Evolutionary conservation across 305 asterid species (phyloP).

Genomic region (Lippia alba): DNA sequence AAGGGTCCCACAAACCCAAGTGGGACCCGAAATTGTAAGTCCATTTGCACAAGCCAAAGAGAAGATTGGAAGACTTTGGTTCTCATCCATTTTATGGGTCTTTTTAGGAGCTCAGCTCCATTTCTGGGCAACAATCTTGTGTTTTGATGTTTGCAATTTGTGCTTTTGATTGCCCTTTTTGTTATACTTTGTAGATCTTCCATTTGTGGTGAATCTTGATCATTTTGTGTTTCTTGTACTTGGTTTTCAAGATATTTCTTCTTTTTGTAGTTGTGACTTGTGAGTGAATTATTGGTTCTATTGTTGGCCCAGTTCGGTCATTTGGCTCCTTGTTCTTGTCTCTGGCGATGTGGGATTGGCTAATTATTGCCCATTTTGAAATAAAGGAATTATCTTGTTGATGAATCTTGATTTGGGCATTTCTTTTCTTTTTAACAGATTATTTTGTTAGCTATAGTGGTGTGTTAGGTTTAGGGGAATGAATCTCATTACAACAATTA

Average conservation of each 20-base stretch:
- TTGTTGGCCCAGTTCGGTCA: slow-evolving; percentile 22
- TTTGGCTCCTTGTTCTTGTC: slow-evolving; percentile 39
- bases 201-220: slow-evolving; percentile 35
- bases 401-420: slow-evolving; percentile 37
- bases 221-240: neutral
- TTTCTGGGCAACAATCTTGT: slow-evolving; percentile 24
- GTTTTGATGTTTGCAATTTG: slow-evolving; percentile 2
- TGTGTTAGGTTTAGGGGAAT: slow-evolving; percentile 61
- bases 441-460: neutral
- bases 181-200: neutral
- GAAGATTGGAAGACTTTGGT: slow-evolving; percentile 35
- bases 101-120: slow-evolving; percentile 52
- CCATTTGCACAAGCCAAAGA: slow-evolving; percentile 39
- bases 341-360: slow-evolving; percentile 34
- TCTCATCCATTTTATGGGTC: slow-evolving; percentile 56
- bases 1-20: slow-evolving; percentile 53
- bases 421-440: slow-evolving; percentile 1
- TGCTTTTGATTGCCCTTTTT: slow-evolving; percentile 5
- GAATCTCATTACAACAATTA: slow-evolving; percentile 85
- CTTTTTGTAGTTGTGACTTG: neutral
- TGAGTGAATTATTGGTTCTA: slow-evolving; percentile 27
- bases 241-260: neutral
- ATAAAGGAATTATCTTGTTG: neutral
- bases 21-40: slow-evolving; percentile 33
- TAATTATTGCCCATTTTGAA: slow-evolving; percentile 40